These are phyloP conservation scores for Pythium sukuiense DNA, from an alignment of 352 stramenopile genomes.

Conservation along the genomic window DNA sequence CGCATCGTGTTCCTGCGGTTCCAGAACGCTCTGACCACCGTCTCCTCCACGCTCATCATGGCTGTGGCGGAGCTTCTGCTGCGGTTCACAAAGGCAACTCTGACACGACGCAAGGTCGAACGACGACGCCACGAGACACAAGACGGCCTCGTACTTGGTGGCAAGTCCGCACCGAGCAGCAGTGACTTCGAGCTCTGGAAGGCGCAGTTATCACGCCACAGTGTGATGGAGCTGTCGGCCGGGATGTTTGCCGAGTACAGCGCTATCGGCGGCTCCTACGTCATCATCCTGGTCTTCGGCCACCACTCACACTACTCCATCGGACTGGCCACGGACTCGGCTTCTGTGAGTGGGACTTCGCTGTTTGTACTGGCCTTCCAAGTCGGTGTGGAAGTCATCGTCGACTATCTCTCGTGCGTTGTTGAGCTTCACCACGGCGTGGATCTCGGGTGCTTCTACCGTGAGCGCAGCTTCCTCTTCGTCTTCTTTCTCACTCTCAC, in stretches of 20 bases:
- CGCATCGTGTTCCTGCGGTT: constrained; percentile 34
- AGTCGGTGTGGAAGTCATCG: constrained; percentile 15
- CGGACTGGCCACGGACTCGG: neutral
- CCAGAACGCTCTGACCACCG: constrained; percentile 21
- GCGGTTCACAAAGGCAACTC: constrained; percentile 25
- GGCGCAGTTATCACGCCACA: constrained; percentile 26
- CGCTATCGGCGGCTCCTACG: constrained; percentile 40
- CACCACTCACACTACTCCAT: constrained; percentile 31
- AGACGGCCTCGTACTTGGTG: neutral
- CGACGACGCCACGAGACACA: neutral
- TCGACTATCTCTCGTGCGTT: constrained; percentile 30
- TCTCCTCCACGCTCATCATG: constrained; percentile 24
- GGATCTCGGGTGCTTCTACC: neutral
- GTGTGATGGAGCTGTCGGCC: constrained; percentile 32
- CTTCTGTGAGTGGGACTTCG: neutral
- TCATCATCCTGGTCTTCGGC: constrained; percentile 36
- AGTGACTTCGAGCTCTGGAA: constrained; percentile 1
- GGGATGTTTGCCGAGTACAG: constrained; percentile 54
- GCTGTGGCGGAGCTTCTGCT: constrained; percentile 30
- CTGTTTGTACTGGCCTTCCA: neutral
- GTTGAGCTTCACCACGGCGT: constrained; percentile 35
- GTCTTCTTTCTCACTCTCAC: constrained; percentile 32
- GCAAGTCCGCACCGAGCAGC: neutral
- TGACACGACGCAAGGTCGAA: constrained; percentile 18
- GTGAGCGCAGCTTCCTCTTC: constrained; percentile 31